These are phyloP conservation scores for Fusarium sp. DNA, from an alignment of 2,329 filamentous ascomycete species.

Conservation along the genomic window DNA sequence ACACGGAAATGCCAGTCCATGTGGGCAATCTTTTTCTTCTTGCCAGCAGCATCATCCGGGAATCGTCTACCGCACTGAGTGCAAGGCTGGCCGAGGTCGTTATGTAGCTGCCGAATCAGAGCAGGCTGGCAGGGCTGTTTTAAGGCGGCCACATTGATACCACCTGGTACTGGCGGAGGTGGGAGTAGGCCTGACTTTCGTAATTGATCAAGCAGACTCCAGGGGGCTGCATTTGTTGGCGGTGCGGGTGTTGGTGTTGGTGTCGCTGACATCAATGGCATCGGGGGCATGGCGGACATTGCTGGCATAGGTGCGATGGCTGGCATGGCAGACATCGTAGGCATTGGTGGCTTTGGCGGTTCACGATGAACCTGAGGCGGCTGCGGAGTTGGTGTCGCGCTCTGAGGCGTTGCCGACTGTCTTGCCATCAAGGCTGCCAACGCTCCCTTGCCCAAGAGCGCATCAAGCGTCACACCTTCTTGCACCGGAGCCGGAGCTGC, in stretches of 20 bases:
- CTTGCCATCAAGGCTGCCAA: constrained; percentile 70
- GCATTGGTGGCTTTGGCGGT: constrained; percentile 20
- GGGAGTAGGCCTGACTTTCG: constrained; percentile 75
- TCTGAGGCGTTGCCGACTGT: constrained; percentile 64
- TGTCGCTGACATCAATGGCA: constrained; percentile 54
- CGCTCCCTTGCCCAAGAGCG: constrained; percentile 70
- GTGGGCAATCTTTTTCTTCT: constrained; percentile 87
- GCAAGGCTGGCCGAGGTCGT: constrained; percentile 86
- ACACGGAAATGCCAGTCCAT: constrained; percentile 99
- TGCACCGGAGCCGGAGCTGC: constrained; percentile 51
- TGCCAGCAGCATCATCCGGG: constrained; percentile 79
- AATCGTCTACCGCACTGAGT: constrained; percentile 93
- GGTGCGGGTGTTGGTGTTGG: constrained; percentile 46
- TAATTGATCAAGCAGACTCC: constrained; percentile 75
- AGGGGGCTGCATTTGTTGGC: constrained; percentile 60
- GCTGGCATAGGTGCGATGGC: constrained; percentile 51
- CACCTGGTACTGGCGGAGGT: constrained; percentile 62
- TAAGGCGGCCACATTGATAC: constrained; percentile 75
- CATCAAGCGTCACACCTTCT: constrained; percentile 65
- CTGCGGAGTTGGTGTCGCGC: constrained; percentile 59
- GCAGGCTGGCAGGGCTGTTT: constrained; percentile 81
- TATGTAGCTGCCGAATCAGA: constrained; percentile 80
- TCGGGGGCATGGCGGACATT: constrained; percentile 58
- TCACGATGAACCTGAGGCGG: constrained; percentile 33
- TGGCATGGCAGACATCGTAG: constrained; percentile 26